Percentiles rank a stretch among this genome's conserved stretches.
Conservation (phyloP, 1,284 basidiomycete genomes). For the Ustilago trichophora region DNA sequence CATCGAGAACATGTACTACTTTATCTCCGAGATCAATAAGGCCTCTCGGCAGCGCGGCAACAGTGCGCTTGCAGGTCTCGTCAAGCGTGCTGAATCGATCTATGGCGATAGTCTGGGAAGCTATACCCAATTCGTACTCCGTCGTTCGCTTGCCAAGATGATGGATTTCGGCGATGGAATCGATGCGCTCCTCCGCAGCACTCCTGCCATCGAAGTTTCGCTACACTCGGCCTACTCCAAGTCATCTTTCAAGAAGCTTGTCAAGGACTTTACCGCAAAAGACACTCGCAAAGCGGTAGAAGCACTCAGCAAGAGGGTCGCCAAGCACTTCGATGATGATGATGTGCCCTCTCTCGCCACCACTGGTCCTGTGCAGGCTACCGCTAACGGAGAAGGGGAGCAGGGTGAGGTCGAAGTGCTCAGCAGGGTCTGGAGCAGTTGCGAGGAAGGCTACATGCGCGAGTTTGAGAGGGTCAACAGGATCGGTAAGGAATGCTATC, state of each 20-base stretch:
- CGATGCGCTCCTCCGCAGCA: conserved; percentile 82
- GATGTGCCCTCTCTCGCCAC: conserved; percentile 69
- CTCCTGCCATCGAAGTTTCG: conserved; percentile 80
- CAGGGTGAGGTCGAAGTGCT: conserved; percentile 39
- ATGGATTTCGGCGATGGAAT: conserved; percentile 94
- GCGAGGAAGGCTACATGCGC: conserved; percentile 39
- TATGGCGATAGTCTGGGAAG: conserved; percentile 86
- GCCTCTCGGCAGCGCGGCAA: conserved; percentile 67
- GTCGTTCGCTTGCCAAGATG: conserved; percentile 85
- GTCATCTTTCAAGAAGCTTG: conserved; percentile 80
- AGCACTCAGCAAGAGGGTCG: conserved; percentile 85
- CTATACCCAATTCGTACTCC: conserved; percentile 86
- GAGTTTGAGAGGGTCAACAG: conserved; percentile 41
- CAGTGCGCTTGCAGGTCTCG: conserved; percentile 72
- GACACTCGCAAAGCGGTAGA: conserved; percentile 86
- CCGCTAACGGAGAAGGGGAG: not conserved
- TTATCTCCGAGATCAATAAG: conserved; percentile 80
- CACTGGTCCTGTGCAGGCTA: not conserved
- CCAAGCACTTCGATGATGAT: conserved; percentile 84
- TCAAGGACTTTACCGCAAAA: conserved; percentile 85
- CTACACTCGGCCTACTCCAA: conserved; percentile 81
- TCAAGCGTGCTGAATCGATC: conserved; percentile 79
- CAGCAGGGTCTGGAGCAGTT: conserved; percentile 37
- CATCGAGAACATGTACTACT: conserved; percentile 96
- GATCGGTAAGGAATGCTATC: conserved; percentile 48